Base-by-base conservation (phyloP, 208 protist species). In the Leishmania amazonensis region DNA sequence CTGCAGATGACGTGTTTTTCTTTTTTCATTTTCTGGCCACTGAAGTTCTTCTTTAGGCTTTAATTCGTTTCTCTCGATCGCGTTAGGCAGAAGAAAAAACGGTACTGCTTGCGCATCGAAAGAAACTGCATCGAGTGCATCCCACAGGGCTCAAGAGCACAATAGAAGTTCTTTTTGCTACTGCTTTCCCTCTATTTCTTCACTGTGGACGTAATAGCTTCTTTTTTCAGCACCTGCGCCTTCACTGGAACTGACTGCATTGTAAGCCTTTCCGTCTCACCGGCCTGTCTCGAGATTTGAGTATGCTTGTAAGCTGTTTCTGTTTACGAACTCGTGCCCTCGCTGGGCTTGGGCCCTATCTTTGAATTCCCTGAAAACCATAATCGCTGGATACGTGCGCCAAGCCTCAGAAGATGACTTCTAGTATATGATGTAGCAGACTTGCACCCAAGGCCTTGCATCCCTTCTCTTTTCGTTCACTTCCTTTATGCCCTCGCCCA, bases 21-120 rank as follows among this genome's bases (percentile, higher is more conserved):
- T 83, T 73, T n/a, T 57, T 81, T 54, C 7, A 60, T 84, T n/a
- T n/a, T 67, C 62, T 4, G 62, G 4, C 15, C 15, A 28, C 8
- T 72, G 21, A 17, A 8, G 40, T 49, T 47, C 6, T 47, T 15
- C 67, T 49, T 28, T 49, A n/a, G 8, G 0, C 3, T n/a, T 24
- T 35, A 3, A 6, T 17, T 21, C 24, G 15, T 47, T 72, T 71
- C 19, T 57, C 3, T 21, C 13, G 8, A 3, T 67, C n/a, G n/a
- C 4, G 8, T 62, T 31, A 62, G 8, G 5, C 57, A 62, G 28
- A 62, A 9, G 57, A 11, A 62, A 31, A 62, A 24, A 54, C 0
- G 51, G 24, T 31, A 13, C 53, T 62, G 24, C 24, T 62, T 54
- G 17, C 51, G 17, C 17, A 54, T 54, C 51, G 51, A 54, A 54